These are phyloP conservation scores for Aureobasidium leucospermi DNA, from an alignment of 2,329 filamentous ascomycete genomes.

Conservation along the genomic window DNA sequence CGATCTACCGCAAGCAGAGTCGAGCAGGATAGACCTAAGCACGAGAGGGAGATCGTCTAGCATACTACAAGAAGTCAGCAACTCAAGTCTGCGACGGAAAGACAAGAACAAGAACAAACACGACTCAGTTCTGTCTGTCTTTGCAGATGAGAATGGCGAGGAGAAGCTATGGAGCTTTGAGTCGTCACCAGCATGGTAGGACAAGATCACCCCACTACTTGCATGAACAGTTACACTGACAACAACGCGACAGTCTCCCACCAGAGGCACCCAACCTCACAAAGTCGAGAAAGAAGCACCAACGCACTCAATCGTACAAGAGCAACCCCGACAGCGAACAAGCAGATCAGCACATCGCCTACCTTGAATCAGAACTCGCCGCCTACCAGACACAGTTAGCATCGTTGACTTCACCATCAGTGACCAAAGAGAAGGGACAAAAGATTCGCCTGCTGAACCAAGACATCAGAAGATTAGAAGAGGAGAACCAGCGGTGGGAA, in stretches of 20 bases:
- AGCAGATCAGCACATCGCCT: conserved; percentile 41
- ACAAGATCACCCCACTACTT: conserved; percentile 14
- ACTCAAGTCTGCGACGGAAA: conserved; percentile 17
- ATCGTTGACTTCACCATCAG: conserved; percentile 33
- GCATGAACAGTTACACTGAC: conserved; percentile 12
- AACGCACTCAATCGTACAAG: conserved; percentile 5
- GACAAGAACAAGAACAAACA: conserved; percentile 16
- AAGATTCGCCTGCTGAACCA: conserved; percentile 30
- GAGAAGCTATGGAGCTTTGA: conserved; percentile 11
- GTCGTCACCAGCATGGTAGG: conserved; percentile 15
- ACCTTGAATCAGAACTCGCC: conserved; percentile 41
- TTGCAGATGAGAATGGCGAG: conserved; percentile 25
- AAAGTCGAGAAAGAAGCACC: conserved; percentile 12
- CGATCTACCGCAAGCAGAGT: conserved; percentile 13
- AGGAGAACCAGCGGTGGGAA: conserved; percentile 32
- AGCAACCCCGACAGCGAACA: conserved; percentile 31
- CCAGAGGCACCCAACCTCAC: conserved; percentile 13
- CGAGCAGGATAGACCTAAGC: conserved; percentile 6
- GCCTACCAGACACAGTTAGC: conserved; percentile 33
- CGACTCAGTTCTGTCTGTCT: conserved; percentile 17
- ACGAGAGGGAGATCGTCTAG: conserved; percentile 6
- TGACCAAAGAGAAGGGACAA: conserved; percentile 29
- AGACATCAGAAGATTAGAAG: conserved; percentile 27
- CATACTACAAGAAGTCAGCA: conserved; percentile 18
- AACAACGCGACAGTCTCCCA: conserved; percentile 11